These are phyloP conservation scores for Epichloe gansuensis DNA, from an alignment of 2,329 filamentous ascomycete genomes.

Conservation along the genomic window DNA sequence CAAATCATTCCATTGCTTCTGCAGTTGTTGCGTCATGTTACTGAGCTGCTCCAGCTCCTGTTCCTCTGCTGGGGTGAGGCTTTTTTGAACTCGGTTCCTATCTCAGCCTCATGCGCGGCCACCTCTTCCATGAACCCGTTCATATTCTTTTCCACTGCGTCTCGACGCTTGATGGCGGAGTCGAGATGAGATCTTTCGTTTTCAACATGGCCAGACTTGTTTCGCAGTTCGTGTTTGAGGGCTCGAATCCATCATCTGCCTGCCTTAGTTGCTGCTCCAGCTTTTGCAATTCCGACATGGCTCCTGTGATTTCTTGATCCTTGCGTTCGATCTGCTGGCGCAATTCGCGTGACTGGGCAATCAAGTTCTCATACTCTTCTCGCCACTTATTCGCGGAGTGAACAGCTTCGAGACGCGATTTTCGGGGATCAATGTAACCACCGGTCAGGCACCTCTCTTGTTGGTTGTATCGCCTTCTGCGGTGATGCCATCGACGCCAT, in stretches of 20 bases:
- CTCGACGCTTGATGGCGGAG: conserved; percentile 48
- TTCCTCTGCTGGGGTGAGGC: conserved; percentile 73
- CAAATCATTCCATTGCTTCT: conserved; percentile 64
- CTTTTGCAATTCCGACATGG: conserved; percentile 75
- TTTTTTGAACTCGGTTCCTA: conserved; percentile 82
- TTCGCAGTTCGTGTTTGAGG: conserved; percentile 66
- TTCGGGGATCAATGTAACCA: conserved; percentile 79
- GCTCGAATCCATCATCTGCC: conserved; percentile 71
- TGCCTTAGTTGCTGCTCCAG: conserved; percentile 66
- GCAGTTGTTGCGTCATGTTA: conserved; percentile 56
- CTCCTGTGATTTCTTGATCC: conserved; percentile 78
- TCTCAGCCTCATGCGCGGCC: conserved; percentile 64
- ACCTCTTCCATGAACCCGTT: conserved; percentile 66
- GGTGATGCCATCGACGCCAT: conserved; percentile 86
- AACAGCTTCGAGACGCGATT: conserved; percentile 78
- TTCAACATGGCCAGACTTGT: conserved; percentile 63
- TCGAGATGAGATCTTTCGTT: conserved; percentile 64
- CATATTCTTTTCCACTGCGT: conserved; percentile 63
- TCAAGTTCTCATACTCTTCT: conserved; percentile 57
- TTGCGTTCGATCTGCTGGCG: conserved; percentile 60
- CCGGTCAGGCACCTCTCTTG: conserved; percentile 93
- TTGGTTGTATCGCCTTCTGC: conserved; percentile 90
- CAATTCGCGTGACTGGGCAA: conserved; percentile 52
- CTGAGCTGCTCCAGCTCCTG: conserved; percentile 62
- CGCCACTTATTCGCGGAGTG: conserved; percentile 64